phyloP scores from a whole-genome alignment of 2,329 filamentous ascomycete genomes.

The Fusarium annulatum region DNA sequence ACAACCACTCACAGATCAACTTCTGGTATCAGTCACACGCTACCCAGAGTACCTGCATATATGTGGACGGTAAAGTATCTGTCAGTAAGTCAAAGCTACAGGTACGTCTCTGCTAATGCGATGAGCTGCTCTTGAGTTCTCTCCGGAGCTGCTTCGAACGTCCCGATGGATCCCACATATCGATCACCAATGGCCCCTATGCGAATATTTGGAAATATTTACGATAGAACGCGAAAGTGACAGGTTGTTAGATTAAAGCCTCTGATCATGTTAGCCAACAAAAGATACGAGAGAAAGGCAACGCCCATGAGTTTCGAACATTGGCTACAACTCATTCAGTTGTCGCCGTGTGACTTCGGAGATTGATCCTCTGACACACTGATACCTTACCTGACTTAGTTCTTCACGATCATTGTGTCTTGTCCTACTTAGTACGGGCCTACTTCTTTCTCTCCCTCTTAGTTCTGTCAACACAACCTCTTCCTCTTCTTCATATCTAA shows the following conservation, averaged over 20 bases:
- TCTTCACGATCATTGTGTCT: conserved; percentile 31
- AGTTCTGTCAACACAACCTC: background rate
- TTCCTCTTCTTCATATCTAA: background rate
- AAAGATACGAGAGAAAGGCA: conserved; percentile 7
- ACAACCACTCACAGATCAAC: conserved; percentile 6
- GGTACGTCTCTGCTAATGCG: background rate
- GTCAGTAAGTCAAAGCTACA: conserved; percentile 2
- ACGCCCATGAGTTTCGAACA: background rate
- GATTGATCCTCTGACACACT: conserved; percentile 25
- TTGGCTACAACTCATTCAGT: conserved; percentile 14
- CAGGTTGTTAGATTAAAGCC: background rate
- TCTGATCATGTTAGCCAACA: background rate
- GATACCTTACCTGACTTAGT: conserved; percentile 15
- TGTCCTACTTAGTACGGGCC: conserved; percentile 32
- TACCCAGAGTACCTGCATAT: background rate
- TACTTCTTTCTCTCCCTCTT: conserved; percentile 1
- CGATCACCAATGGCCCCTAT: background rate
- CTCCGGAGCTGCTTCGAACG: conserved; percentile 10
- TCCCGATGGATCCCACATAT: conserved; percentile 1
- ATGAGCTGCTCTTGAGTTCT: background rate
- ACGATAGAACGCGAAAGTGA: background rate
- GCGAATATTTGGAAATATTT: background rate
- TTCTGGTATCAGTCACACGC: background rate
- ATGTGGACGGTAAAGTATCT: background rate
- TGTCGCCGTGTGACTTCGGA: conserved; percentile 26